Conservation (phyloP, 805 yeast species). For the Blastobotrys parvus region DNA sequence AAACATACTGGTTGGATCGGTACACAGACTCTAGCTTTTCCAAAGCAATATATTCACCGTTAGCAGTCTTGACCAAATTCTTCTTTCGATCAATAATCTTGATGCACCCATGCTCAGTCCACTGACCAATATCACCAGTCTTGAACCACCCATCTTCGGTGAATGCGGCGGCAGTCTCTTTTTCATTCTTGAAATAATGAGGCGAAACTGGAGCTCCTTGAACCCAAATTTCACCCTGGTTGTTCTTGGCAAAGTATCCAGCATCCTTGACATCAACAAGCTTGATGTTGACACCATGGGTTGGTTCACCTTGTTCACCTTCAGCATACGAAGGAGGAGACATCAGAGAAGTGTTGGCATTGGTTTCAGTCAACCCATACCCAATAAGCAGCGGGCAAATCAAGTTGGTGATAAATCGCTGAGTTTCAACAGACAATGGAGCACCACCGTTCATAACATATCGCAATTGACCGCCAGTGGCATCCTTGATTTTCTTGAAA, state of each 20-base stretch:
- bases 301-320: slow-evolving; percentile 75
- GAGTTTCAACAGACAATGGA: slow-evolving; percentile 74
- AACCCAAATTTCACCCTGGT: slow-evolving; percentile 88
- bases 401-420: slow-evolving; percentile 64
- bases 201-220: slow-evolving; percentile 63
- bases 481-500: slow-evolving; percentile 82
- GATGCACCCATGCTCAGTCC: slow-evolving; percentile 74
- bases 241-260: slow-evolving; percentile 80
- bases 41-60: slow-evolving; percentile 96
- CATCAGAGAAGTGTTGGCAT: slow-evolving; percentile 74
- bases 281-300: slow-evolving; percentile 79
- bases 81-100: slow-evolving; percentile 88
- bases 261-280: slow-evolving; percentile 86
- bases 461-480: slow-evolving; percentile 87
- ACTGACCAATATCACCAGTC: slow-evolving; percentile 96
- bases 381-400: slow-evolving; percentile 87
- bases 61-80: slow-evolving; percentile 89
- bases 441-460: slow-evolving; percentile 85
- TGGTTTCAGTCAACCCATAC: slow-evolving; percentile 94
- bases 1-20: slow-evolving; percentile 69
- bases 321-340: slow-evolving; percentile 58
- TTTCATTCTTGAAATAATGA: slow-evolving; percentile 74
- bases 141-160: slow-evolving; percentile 86
- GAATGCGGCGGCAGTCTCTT: slow-evolving; percentile 71
- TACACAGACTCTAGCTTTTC: slow-evolving; percentile 90